phyloP scores from a whole-genome alignment of 2,329 filamentous ascomycete species.

The Fonsecaea pedrosoi region DNA sequence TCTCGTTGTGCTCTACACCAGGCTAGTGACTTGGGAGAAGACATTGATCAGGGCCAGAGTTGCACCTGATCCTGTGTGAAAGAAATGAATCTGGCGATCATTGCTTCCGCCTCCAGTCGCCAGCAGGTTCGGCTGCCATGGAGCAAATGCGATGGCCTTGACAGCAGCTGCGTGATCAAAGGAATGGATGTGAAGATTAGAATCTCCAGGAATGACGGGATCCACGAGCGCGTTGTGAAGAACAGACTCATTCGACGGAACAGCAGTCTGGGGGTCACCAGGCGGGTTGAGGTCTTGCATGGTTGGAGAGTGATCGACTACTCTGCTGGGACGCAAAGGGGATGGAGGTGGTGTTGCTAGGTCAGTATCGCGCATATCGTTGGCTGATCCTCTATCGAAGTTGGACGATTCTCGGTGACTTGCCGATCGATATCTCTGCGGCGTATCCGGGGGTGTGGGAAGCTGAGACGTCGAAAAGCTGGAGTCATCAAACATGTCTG shows the following conservation, averaged over 20 bases:
- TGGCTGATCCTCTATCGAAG: not conserved
- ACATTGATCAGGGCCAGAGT: constrained; percentile 90
- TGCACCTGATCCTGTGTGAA: constrained; percentile 81
- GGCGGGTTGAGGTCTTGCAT: not conserved
- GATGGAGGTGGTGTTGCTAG: constrained; percentile 21
- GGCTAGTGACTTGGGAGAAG: constrained; percentile 87
- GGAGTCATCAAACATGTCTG: not conserved
- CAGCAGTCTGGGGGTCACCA: not conserved
- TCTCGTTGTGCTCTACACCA: constrained; percentile 86
- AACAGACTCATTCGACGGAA: constrained; percentile 2
- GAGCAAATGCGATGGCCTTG: constrained; percentile 96
- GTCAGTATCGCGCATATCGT: not conserved
- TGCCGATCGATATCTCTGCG: constrained; percentile 15
- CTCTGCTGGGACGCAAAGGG: constrained; percentile 19
- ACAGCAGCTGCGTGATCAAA: constrained; percentile 86
- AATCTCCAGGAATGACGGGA: constrained; percentile 31
- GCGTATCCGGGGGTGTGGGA: constrained; percentile 25
- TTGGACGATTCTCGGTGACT: not conserved
- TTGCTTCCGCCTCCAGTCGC: constrained; percentile 93
- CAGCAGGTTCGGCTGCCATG: constrained; percentile 85
- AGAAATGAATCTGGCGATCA: constrained; percentile 96
- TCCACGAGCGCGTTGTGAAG: constrained; percentile 34
- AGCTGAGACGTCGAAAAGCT: not conserved
- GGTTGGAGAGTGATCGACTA: not conserved
- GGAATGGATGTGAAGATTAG: constrained; percentile 66